A percentile compares a stretch with the other conserved stretches of the same genome.
phyloP scores from a whole-genome alignment of 306 rosid genomes.

The Quercus engelmannii region DNA sequence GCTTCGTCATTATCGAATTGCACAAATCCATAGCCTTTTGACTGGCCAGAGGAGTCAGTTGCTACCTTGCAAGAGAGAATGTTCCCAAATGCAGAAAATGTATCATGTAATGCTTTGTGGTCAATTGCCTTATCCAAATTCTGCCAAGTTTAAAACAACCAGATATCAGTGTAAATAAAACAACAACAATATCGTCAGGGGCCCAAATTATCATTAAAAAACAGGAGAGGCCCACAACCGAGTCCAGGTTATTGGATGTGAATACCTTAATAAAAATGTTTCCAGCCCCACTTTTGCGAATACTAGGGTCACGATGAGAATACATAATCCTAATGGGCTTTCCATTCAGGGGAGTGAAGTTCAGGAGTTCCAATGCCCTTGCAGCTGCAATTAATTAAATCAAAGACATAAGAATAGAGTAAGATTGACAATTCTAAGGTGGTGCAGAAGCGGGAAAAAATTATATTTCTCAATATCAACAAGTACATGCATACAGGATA shows the following conservation, averaged over 20 bases:
- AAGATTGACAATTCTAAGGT: not conserved
- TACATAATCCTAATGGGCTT: conserved; percentile 86
- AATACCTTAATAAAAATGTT: conserved; percentile 92
- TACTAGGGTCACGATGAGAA: conserved; percentile 94
- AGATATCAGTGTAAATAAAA: conserved; percentile 13
- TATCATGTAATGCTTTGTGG: conserved; percentile 92
- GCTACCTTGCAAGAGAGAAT: conserved; percentile 98
- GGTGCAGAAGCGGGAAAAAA: not conserved
- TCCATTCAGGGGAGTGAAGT: conserved; percentile 78
- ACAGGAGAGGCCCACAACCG: not conserved
- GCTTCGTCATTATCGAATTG: conserved; percentile 90
- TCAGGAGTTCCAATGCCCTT: conserved; percentile 85
- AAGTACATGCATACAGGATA: not conserved
- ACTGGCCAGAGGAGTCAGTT: conserved; percentile 77
- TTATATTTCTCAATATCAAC: not conserved
- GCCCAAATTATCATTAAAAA: not conserved
- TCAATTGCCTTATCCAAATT: conserved; percentile 93
- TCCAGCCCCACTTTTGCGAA: conserved; percentile 93
- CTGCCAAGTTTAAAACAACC: conserved; percentile 41
- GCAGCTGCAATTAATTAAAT: conserved; percentile 58
- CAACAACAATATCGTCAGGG: conserved; percentile 3
- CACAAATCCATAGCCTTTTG: conserved; percentile 97
- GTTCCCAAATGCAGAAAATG: conserved; percentile 83
- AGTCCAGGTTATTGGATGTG: not conserved
- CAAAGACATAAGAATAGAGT: not conserved